Base-by-base conservation (phyloP, 129 eudicot species). In the Logfia minima region DNA sequence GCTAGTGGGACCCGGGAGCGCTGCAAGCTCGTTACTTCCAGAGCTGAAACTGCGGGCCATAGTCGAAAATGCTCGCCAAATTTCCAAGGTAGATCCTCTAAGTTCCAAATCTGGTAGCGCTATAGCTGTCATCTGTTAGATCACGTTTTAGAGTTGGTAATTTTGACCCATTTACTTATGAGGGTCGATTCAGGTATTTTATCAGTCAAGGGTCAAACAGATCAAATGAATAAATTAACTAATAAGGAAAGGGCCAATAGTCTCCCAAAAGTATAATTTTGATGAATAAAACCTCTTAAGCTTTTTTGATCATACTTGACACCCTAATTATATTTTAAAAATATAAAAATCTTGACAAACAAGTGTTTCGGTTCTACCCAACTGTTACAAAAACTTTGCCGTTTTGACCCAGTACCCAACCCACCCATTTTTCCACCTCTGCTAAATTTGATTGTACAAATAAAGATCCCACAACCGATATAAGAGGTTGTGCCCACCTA, bases 1-100 rank as follows among this genome's bases (percentile, higher is more conserved):
- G 78, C 61, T 86, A 65, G 66, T 79, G 70, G 82, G 86, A 60
- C 75, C 89, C n/a, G 83, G 84, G 53, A 79, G 83, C 52, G 75
- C 78, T 22, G 86, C 86, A 68, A 76, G 83, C 79, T 82, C 89
- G 67, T 73, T 86, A 65, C 80, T 86, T 61, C 79, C 89, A 13
- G 89, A 86, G 74, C 84, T 82, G 63, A 86, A 86, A 86, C 67
- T 86, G 71, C 84, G 89, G 73, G 83, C 86, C 84, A 83, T 86
- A 59, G 71, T 86, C 10, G 89, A 86, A 76, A 86, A 86, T 79
- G 86, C 89, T 75, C 86, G 89, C 77, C 89, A 82, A 72, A 86
- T 86, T 74, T 79, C 86, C 62, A 86, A 83, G 89, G 89, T 86
- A 86, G 79, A 79, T 82, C 78, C 74, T 66, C 71, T 39, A 28